phyloP scores from a whole-genome alignment of 75 land plant species.

The Cunninghamia lanceolata region DNA sequence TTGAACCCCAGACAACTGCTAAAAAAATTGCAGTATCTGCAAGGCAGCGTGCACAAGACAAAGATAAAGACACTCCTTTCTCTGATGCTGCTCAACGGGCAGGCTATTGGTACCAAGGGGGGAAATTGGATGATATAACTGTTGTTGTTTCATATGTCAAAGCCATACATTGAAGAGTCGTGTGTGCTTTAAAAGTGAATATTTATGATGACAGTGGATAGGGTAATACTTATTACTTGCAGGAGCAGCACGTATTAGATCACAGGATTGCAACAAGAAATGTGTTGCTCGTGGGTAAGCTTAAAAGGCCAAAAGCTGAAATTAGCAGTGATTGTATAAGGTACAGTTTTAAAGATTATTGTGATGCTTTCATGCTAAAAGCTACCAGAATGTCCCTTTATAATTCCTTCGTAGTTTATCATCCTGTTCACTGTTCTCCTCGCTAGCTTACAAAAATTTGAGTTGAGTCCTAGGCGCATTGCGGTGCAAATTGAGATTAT shows the following conservation, averaged over 20 bases:
- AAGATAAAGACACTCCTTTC: conserved; percentile 35
- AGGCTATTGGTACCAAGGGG: conserved; percentile 38
- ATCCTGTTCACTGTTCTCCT: neutral
- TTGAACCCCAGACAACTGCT: conserved; percentile 42
- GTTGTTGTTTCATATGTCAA: conserved; percentile 37
- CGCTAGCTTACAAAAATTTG: neutral
- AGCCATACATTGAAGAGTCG: neutral
- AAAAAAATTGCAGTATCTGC: conserved; percentile 38
- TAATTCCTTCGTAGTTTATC: neutral
- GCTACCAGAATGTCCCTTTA: neutral
- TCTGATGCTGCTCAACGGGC: conserved; percentile 39
- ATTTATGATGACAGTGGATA: neutral
- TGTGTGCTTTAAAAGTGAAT: neutral
- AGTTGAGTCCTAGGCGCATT: neutral
- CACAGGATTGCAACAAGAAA: neutral
- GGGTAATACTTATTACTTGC: neutral
- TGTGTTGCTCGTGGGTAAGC: neutral
- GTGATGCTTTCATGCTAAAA: neutral
- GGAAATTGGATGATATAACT: conserved; percentile 62
- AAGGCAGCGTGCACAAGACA: conserved; percentile 31
- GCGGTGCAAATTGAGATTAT: neutral
- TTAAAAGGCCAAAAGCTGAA: neutral
- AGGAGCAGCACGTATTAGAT: neutral
- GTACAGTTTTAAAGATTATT: neutral
- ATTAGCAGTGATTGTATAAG: neutral